Percentiles rank a stretch among this genome's conserved stretches.
Conservation (phyloP, 2,329 filamentous ascomycete species). For the Colletotrichum sp. region DNA sequence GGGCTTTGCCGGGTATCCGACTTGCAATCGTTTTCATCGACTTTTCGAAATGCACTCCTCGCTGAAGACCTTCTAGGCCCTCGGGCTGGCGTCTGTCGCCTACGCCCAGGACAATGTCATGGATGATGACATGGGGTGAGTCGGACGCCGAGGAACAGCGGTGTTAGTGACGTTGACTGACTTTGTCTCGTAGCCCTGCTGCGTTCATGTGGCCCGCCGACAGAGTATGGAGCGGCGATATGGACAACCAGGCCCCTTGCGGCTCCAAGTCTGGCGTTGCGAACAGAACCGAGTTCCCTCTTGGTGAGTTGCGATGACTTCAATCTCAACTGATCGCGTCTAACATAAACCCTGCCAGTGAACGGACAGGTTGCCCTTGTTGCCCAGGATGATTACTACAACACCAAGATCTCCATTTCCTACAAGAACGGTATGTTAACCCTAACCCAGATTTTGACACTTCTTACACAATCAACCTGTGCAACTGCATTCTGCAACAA, state of each 20-base stretch:
- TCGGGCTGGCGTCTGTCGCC: slow-evolving; percentile 3
- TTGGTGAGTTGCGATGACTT: slow-evolving; percentile 37
- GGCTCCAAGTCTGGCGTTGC: slow-evolving; percentile 48
- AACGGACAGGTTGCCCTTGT: slow-evolving; percentile 56
- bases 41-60: neutral
- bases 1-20: neutral
- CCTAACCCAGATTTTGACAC: neutral
- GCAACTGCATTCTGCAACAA: neutral
- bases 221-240: slow-evolving; percentile 51
- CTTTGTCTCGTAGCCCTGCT: slow-evolving; percentile 41
- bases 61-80: neutral
- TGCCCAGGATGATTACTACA: slow-evolving; percentile 57
- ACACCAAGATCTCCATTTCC: slow-evolving; percentile 54
- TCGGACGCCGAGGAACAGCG: neutral
- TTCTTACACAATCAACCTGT: neutral
- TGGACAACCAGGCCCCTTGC: slow-evolving; percentile 59
- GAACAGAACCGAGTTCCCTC: slow-evolving; percentile 57
- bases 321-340: neutral
- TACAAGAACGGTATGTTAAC: slow-evolving; percentile 48
- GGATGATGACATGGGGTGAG: slow-evolving; percentile 24
- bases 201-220: slow-evolving; percentile 62
- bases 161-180: slow-evolving; percentile 23
- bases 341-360: slow-evolving; percentile 33
- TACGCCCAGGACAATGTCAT: slow-evolving; percentile 6
- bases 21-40: neutral